Percentiles rank a stretch among this genome's conserved stretches.
These are phyloP conservation scores for Penicillium brevicompactum DNA, from an alignment of 2,329 filamentous ascomycete genomes.

Conservation along the genomic window DNA sequence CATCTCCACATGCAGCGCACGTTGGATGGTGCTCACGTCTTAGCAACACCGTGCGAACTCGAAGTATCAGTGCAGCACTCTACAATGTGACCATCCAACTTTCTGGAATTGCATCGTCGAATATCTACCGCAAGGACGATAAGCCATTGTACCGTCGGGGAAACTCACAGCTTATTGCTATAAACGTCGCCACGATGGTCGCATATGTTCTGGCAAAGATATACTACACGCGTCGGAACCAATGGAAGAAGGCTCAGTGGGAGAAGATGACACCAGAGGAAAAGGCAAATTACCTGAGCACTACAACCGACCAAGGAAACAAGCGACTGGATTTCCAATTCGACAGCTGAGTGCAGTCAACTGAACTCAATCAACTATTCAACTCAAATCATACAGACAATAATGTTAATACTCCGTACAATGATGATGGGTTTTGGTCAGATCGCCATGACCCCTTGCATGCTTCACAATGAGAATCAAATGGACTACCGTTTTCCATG, in stretches of 20 bases:
- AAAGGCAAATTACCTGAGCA: conserved; percentile 51
- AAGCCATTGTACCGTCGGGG: conserved; percentile 50
- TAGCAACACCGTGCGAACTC: conserved; percentile 52
- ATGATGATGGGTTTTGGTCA: not conserved
- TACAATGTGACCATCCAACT: conserved; percentile 54
- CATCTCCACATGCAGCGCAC: conserved; percentile 46
- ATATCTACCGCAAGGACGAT: conserved; percentile 58
- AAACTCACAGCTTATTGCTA: conserved; percentile 47
- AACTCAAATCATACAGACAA: not conserved
- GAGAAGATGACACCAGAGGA: conserved; percentile 49
- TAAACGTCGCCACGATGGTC: conserved; percentile 52
- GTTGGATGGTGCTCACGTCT: conserved; percentile 53
- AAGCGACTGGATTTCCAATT: conserved; percentile 60
- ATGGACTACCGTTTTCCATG: not conserved
- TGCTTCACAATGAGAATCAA: not conserved
- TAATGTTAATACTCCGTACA: not conserved
- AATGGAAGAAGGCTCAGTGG: conserved; percentile 46
- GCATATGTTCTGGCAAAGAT: conserved; percentile 45
- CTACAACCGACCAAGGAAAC: conserved; percentile 55
- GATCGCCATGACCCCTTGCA: too few species aligned
- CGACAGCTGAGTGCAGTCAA: conserved; percentile 41
- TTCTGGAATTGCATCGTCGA: conserved; percentile 45
- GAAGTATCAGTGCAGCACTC: conserved; percentile 51
- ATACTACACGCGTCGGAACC: conserved; percentile 32
- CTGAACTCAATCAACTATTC: not conserved